Evolutionary conservation across 225 moss, liverwort and hornwort species (phyloP).

Genomic region (Takakia lepidozioides): DNA sequence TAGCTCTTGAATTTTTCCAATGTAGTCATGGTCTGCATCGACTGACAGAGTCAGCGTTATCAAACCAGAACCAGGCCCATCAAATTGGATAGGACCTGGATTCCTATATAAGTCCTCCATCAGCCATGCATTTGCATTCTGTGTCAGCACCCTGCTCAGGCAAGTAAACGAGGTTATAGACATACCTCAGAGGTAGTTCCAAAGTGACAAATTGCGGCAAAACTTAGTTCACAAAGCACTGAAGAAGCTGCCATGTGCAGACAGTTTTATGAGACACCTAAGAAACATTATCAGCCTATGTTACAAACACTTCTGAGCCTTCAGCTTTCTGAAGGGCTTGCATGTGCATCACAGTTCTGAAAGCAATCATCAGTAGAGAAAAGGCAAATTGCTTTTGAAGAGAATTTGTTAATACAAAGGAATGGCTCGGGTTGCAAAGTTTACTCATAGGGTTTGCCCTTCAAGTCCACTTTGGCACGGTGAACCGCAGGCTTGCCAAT

Average conservation of each 20-base stretch:
- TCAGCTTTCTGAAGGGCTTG: no score
- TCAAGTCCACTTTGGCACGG: constrained; percentile 90
- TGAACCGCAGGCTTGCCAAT: constrained; percentile 96
- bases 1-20: constrained; percentile 85
- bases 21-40: constrained; percentile 96
- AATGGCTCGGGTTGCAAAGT: neutral
- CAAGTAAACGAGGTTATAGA: neutral
- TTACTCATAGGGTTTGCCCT: constrained; percentile 92
- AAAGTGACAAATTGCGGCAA: no score
- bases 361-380: no score
- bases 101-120: constrained; percentile 89
- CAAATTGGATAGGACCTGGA: constrained; percentile 92
- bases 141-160: constrained; percentile 56
- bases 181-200: no score
- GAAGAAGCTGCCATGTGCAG: no score
- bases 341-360: no score
- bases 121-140: constrained; percentile 72
- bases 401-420: no score
- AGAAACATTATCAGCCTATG: no score
- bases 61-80: constrained; percentile 76
- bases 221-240: no score
- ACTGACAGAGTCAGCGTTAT: constrained; percentile 67
- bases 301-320: no score
- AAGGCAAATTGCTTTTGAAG: no score
- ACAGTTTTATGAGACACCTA: no score